These are phyloP conservation scores for Nicotiana sylvestris DNA, from an alignment of 257 asterid species.

Conservation along the genomic window DNA sequence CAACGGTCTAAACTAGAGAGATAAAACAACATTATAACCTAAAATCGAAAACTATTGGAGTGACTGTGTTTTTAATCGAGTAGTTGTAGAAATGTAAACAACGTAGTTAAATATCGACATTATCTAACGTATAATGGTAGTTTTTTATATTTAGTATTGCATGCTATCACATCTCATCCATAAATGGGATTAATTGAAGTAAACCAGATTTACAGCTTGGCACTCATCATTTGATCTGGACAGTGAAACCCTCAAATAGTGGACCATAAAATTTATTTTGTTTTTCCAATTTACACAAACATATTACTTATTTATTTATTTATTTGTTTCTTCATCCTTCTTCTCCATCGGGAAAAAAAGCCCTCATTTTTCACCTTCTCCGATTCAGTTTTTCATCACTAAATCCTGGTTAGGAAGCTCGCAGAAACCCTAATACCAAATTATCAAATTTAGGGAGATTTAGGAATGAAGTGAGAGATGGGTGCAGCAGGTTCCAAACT, in stretches of 20 bases:
- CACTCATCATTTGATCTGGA: constrained; percentile 5
- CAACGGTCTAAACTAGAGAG: no score
- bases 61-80: no score
- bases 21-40: no score
- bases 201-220: constrained; percentile 14
- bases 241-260: background rate
- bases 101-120: no score
- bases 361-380: constrained; percentile 9
- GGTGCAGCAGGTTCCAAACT: constrained; percentile 41
- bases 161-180: background rate
- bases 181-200: constrained; percentile 3
- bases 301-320: background rate
- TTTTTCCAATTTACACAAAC: background rate
- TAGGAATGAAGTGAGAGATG: constrained; percentile 28
- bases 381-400: constrained; percentile 3
- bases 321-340: constrained; percentile 30
- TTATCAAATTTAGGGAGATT: background rate
- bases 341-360: constrained; percentile 21
- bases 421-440: background rate
- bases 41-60: no score
- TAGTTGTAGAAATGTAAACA: no score
- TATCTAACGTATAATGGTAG: background rate
- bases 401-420: background rate
- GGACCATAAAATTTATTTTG: background rate
- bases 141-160: background rate